Conservation (phyloP, 1,284 basidiomycete genomes). For the Tilletia horrida region DNA sequence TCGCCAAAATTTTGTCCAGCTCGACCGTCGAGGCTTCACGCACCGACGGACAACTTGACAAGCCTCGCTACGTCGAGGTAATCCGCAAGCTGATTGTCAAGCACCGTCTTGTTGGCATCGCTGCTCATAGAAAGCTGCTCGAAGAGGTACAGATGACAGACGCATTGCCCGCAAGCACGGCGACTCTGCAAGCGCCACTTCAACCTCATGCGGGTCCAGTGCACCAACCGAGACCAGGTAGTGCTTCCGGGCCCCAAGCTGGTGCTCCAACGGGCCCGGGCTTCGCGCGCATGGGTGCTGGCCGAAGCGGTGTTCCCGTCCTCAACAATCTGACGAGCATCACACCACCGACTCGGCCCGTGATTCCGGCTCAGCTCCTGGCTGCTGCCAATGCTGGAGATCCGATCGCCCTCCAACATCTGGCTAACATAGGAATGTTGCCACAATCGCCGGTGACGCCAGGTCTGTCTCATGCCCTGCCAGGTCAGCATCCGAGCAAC, state of each 20-base stretch:
- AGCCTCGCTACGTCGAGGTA: slow-evolving; percentile 67
- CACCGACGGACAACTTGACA: slow-evolving; percentile 44
- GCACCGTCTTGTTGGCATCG: slow-evolving; percentile 44
- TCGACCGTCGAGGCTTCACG: slow-evolving; percentile 71
- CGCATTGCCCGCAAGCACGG: not conserved
- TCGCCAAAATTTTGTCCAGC: slow-evolving; percentile 86
- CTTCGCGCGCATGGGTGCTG: not conserved
- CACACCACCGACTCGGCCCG: not conserved
- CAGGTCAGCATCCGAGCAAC: not conserved
- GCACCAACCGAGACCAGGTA: not conserved
- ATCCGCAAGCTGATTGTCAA: slow-evolving; percentile 38
- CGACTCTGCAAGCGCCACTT: not conserved
- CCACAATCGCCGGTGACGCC: not conserved
- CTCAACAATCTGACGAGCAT: not conserved
- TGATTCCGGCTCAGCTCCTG: slow-evolving; percentile 1
- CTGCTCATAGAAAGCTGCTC: slow-evolving; percentile 80
- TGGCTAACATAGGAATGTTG: slow-evolving; percentile 1
- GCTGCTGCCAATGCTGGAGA: slow-evolving; percentile 1
- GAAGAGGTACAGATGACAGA: slow-evolving; percentile 83
- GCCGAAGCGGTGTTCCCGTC: not conserved
- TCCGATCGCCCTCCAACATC: not conserved
- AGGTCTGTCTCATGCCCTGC: too few relatives aligned
- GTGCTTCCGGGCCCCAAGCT: not conserved
- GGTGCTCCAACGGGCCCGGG: not conserved
- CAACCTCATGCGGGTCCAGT: not conserved